Evolutionary conservation across 2,329 filamentous ascomycete genomes (phyloP), one percentile per base, ranked within the genome.

Genomic region (Aspergillus neotritici): DNA sequence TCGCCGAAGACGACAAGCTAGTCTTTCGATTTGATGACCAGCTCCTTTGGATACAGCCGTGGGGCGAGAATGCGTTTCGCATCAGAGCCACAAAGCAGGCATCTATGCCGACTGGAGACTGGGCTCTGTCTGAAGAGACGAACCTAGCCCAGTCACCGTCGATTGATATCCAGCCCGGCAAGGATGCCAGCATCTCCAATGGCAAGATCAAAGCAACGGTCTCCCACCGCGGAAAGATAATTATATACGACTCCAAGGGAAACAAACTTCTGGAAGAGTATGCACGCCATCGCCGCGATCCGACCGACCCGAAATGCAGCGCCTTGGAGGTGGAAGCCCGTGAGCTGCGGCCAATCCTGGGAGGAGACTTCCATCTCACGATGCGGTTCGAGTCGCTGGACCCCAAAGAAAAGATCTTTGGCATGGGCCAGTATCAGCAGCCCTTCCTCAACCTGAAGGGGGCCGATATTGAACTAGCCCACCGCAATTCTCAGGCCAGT

Each of bases 341-440:
- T 13, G 79, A 83, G 55, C 78, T 81, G 56, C 71, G 71, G 40
- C 72, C 77, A 0, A 70, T 74, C 2, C 61, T 70, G 0, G 78
- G 78, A 5, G 70, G 72, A 32, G 71, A 77, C 42, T 82, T 78
- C 53, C 73, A 78, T 40, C 63, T 83, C 7, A 82, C 78, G 0
- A 67, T 74, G 50, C 70, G 81, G 0, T 73, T 84, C 41, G 80
- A 84, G 56, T 76, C 74, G 1, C 56, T 77, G 40, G 60, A 75
- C 41, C 61, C 65, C 0, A 65, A 75, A 13, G 81, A 84, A 57
- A 78, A 75, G 55, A 76, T 84, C n/a, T 84, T 73, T 53, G 81
- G 81, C 14, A 84, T 84, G 80, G 81, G 81, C 0, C 81, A 84
- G 60, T 84, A 84, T 47, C 81, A 84, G 53, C 80, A 84, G 51